Evolutionary conservation across 208 protist genomes (phyloP).

Genomic region (Paratrypanosoma confusum): DNA sequence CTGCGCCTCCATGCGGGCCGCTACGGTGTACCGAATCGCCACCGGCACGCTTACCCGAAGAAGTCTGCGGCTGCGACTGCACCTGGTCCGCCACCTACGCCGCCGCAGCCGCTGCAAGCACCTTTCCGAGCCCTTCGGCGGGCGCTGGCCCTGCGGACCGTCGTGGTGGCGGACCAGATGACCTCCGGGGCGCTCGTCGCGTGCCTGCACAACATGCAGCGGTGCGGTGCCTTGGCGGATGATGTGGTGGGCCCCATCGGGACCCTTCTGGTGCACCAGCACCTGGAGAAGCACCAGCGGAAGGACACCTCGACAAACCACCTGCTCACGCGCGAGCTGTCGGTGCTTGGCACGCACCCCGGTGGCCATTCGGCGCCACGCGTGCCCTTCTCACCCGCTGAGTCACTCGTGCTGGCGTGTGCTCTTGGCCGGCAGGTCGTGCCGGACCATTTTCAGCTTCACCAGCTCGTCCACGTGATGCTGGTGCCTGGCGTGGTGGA

Average conservation of each 20-base stretch:
- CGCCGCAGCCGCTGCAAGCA: too few species aligned
- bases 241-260: slow-evolving; percentile 55
- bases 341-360: slow-evolving; percentile 1
- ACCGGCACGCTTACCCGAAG: too few species aligned
- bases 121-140: slow-evolving; percentile 28
- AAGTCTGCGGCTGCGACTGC: too few species aligned
- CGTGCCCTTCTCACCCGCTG: slow-evolving; percentile 12
- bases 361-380: slow-evolving; percentile 16
- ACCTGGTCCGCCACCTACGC: too few species aligned
- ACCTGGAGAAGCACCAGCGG: slow-evolving; percentile 9
- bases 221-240: slow-evolving; percentile 52
- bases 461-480: slow-evolving; percentile 48
- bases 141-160: slow-evolving; percentile 40
- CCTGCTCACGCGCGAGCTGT: too few species aligned
- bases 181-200: slow-evolving; percentile 18
- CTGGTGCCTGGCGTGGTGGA: slow-evolving; percentile 40
- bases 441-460: slow-evolving; percentile 56
- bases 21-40: too few species aligned
- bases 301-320: slow-evolving; percentile 3
- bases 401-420: slow-evolving; percentile 32
- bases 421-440: slow-evolving; percentile 36
- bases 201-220: slow-evolving; percentile 37
- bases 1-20: too few species aligned
- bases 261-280: slow-evolving; percentile 14
- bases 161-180: slow-evolving; percentile 17